Conservation (phyloP, 2,329 filamentous ascomycete genomes). For the Neofusicoccum laricinum region DNA sequence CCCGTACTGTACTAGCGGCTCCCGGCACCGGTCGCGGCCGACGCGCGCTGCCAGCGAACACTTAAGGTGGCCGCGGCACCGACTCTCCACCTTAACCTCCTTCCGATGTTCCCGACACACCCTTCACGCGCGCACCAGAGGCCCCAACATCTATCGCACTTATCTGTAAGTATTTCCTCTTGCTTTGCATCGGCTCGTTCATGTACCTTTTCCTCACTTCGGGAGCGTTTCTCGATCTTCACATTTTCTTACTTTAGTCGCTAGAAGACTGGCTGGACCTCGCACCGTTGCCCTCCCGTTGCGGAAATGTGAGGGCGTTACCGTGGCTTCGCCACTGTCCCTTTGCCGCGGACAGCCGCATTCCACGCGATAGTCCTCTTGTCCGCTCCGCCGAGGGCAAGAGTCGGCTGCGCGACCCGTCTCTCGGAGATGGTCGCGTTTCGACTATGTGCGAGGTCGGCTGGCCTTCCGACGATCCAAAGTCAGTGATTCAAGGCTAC, state of each 20-base stretch:
- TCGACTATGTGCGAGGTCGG: background rate
- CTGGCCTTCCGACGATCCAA: background rate
- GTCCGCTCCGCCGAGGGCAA: background rate
- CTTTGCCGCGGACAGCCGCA: background rate
- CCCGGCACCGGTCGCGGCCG: background rate
- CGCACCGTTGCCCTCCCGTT: background rate
- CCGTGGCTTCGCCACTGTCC: background rate
- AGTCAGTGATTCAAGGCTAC: background rate
- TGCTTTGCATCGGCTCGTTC: background rate
- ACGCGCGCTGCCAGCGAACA: background rate
- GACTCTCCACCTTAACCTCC: no score
- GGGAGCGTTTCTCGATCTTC: background rate
- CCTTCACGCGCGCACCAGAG: background rate
- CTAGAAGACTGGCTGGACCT: background rate
- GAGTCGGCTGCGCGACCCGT: background rate
- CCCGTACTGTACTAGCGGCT: background rate
- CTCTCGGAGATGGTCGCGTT: background rate
- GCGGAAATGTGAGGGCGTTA: background rate
- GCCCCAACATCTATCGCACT: no score
- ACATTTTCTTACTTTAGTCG: background rate
- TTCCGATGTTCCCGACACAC: background rate
- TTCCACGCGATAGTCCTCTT: background rate
- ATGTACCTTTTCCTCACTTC: background rate
- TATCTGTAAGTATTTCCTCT: background rate
- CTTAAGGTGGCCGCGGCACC: background rate